Base-by-base conservation (phyloP, 768 basidiomycete genomes). In the Leccinum rimulosum region DNA sequence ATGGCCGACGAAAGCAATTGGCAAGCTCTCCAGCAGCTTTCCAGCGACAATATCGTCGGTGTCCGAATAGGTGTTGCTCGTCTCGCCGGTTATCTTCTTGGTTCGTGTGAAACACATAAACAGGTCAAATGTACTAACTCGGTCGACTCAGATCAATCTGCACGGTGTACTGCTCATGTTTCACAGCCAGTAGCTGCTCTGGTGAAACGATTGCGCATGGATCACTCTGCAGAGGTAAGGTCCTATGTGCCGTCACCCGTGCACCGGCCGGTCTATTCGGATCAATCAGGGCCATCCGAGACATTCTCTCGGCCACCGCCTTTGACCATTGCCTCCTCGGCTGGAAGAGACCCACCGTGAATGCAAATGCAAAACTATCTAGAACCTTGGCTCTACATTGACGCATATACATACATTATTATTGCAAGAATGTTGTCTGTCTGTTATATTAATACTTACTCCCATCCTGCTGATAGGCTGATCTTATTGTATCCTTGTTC, bases 61-160 rank as follows among this genome's bases (percentile, higher is more conserved):
- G 93, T 97, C 35, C 82, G 93, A 50, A 93, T 97, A 57, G 89
- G 86, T 7, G 80, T 93, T 3, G 88, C 95, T n/a, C 82, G 93
- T 52, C 80, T 93, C 50, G 73, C 86, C 45, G 84, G 84, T 52
- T 65, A 73, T 51, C 70, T 86, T 30, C 78, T 75, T 63, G 80
- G 89, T 89, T 73, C 69, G 84, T 76, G 54, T 52, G 19, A 31
- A 54, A 50, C 3, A 40, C 31, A 40, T 58, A 59, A 55, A 22
- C 48, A 15, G 47, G 36, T 51, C 49, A 8, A 43, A 50, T 36
- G 28, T 43, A 53, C 59, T 69, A 3, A 68, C 55, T 17, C 10
- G 40, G 36, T 17, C 3, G 19, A 35, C 48, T 15, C 47, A 71
- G 71, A 63, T 51, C 59, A 65, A 52, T 57, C 22, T 40, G 17